A percentile compares a stretch with the other conserved stretches of the same genome.
These are phyloP conservation scores for Diaporthe citri DNA, from an alignment of 2,329 filamentous ascomycete species.

Conservation along the genomic window DNA sequence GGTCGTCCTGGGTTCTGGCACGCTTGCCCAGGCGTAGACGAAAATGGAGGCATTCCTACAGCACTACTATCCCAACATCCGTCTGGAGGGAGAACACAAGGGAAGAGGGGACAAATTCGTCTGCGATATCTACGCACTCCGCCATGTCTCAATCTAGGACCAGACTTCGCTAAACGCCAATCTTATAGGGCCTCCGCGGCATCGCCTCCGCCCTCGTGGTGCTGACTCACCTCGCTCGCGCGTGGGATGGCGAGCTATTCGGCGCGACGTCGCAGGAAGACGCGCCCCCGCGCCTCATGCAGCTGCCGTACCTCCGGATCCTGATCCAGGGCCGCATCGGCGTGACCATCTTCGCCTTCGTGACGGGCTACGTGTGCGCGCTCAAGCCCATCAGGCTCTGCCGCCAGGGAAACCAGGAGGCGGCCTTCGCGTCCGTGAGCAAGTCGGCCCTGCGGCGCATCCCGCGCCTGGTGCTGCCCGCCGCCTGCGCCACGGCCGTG, in stretches of 20 bases:
- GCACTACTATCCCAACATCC: constrained; percentile 9
- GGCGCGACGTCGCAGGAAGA: constrained; percentile 59
- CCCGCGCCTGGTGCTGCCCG: constrained; percentile 69
- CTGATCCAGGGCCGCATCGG: constrained; percentile 72
- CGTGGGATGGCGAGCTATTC: constrained; percentile 65
- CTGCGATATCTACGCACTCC: not conserved
- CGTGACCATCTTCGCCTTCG: constrained; percentile 75
- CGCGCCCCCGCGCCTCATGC: constrained; percentile 62
- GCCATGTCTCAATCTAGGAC: not conserved
- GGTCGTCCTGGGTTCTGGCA: not conserved
- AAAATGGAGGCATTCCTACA: not conserved
- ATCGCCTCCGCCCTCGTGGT: constrained; percentile 67
- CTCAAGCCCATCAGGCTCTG: constrained; percentile 70
- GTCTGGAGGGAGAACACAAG: constrained; percentile 1
- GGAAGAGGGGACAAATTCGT: not conserved
- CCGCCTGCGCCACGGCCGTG: constrained; percentile 65
- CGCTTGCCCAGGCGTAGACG: not conserved
- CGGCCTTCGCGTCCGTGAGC: constrained; percentile 66
- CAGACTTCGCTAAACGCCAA: not conserved
- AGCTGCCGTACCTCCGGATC: constrained; percentile 71
- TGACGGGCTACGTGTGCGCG: constrained; percentile 74
- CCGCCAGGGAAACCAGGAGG: constrained; percentile 65
- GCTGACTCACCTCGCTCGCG: constrained; percentile 65
- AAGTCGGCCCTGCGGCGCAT: constrained; percentile 70
- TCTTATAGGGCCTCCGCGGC: constrained; percentile 64